A percentile compares a stretch with the other conserved stretches of the same genome.
Evolutionary conservation across 768 basidiomycete species (phyloP).

Genomic region (Boletus huronensis): DNA sequence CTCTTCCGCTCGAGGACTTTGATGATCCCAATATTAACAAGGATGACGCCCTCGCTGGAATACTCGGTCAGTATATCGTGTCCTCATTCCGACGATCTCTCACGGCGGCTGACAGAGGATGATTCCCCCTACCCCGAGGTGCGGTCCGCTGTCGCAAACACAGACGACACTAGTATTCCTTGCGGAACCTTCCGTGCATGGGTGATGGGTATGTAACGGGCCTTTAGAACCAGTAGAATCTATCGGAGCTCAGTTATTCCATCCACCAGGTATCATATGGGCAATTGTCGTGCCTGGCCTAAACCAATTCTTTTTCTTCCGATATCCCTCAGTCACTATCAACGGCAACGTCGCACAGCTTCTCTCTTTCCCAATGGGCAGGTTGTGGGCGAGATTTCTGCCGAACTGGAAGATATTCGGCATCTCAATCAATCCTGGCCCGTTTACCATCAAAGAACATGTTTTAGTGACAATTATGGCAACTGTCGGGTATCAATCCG

Average conservation of each 20-base stretch:
- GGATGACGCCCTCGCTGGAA: constrained; percentile 23
- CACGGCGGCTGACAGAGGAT: constrained; percentile 40
- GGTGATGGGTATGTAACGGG: constrained; percentile 41
- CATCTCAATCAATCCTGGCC: constrained; percentile 66
- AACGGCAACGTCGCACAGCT: constrained; percentile 66
- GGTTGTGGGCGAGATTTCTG: constrained; percentile 52
- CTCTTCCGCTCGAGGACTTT: constrained; percentile 23
- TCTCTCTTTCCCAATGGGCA: constrained; percentile 66
- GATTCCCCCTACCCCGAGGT: constrained; percentile 87
- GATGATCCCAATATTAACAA: constrained; percentile 39
- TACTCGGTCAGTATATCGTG: constrained; percentile 20
- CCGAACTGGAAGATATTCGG: constrained; percentile 56
- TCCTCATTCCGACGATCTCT: constrained; percentile 14
- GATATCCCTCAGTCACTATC: constrained; percentile 50
- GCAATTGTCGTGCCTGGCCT: constrained; percentile 64
- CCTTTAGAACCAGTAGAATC: neutral
- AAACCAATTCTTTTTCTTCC: constrained; percentile 77
- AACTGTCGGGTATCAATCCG: constrained; percentile 37
- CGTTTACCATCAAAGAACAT: constrained; percentile 73
- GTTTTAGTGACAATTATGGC: constrained; percentile 74
- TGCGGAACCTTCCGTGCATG: constrained; percentile 58
- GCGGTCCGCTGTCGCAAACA: constrained; percentile 71
- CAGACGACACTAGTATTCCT: constrained; percentile 66
- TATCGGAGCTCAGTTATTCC: neutral
- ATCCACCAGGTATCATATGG: constrained; percentile 39